Conservation (phyloP, 1,284 basidiomycete genomes). For the Laetiporus sulphureus region DNA sequence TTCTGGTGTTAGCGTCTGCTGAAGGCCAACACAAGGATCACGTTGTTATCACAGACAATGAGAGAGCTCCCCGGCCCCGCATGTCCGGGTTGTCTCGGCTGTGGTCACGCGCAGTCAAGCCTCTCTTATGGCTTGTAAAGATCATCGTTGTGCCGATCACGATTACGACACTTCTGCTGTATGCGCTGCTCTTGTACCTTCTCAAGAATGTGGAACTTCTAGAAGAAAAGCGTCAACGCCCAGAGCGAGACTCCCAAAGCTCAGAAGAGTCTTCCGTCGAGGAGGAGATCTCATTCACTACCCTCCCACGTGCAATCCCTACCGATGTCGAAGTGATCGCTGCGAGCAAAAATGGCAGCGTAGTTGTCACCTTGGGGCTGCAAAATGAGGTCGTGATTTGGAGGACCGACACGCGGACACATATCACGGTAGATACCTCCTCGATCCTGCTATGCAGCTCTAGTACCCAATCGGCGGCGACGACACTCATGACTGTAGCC, state of each 20-base stretch:
- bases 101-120: constrained; percentile 42
- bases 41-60: constrained; percentile 12
- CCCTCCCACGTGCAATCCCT: constrained; percentile 69
- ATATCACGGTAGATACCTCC: constrained; percentile 45
- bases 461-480: constrained; percentile 39
- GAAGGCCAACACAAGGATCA: constrained; percentile 11
- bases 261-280: constrained; percentile 34
- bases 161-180: constrained; percentile 70
- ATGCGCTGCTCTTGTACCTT: constrained; percentile 80
- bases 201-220: constrained; percentile 89
- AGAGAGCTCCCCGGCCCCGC: constrained; percentile 32
- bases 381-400: constrained; percentile 76
- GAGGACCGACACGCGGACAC: constrained; percentile 37
- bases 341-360: constrained; percentile 54
- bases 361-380: constrained; percentile 67
- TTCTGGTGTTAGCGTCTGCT: constrained; percentile 60
- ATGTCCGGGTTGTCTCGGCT: constrained; percentile 39
- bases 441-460: constrained; percentile 41
- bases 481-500: constrained; percentile 51
- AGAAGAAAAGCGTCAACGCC: constrained; percentile 72
- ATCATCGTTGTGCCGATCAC: constrained; percentile 84
- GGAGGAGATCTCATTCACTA: constrained; percentile 49
- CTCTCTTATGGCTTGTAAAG: constrained; percentile 71
- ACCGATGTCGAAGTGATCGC: constrained; percentile 83
- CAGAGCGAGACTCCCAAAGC: constrained; percentile 30